Evolutionary conservation across 2,329 filamentous ascomycete genomes (phyloP).

Genomic region (Trichophyton simii): DNA sequence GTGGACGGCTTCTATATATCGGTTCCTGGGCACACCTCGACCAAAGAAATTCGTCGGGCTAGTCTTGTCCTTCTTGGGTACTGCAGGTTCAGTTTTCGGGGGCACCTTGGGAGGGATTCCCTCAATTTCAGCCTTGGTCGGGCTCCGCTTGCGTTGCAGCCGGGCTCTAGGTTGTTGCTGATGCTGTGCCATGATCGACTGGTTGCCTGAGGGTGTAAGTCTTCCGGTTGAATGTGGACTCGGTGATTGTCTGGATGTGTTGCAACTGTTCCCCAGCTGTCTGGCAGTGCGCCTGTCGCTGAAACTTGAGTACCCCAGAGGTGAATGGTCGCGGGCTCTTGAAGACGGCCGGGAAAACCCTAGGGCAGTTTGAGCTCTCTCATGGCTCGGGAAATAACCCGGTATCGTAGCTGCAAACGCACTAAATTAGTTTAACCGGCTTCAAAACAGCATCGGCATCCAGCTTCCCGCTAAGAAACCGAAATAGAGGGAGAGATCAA

Average conservation of each 20-base stretch:
- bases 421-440: not conserved
- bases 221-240: not conserved
- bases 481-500: not conserved
- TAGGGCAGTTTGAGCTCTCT: slow-evolving; percentile 19
- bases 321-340: not conserved
- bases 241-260: slow-evolving; percentile 4
- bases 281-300: not conserved
- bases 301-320: not conserved
- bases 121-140: not conserved
- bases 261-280: not conserved
- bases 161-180: slow-evolving; percentile 5
- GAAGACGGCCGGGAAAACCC: slow-evolving; percentile 2
- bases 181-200: slow-evolving; percentile 5
- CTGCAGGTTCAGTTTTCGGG: not conserved
- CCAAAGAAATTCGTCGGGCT: not conserved
- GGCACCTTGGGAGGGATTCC: slow-evolving; percentile 1
- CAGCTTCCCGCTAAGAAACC: not conserved
- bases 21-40: not conserved
- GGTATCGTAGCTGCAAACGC: slow-evolving; percentile 19
- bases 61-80: not conserved
- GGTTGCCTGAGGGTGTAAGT: not conserved
- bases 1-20: not conserved
- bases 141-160: not conserved
- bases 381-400: slow-evolving; percentile 17
- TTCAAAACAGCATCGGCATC: not conserved